Evolutionary conservation across 768 basidiomycete species (phyloP).

Genomic region (Tubosaeta sp.): DNA sequence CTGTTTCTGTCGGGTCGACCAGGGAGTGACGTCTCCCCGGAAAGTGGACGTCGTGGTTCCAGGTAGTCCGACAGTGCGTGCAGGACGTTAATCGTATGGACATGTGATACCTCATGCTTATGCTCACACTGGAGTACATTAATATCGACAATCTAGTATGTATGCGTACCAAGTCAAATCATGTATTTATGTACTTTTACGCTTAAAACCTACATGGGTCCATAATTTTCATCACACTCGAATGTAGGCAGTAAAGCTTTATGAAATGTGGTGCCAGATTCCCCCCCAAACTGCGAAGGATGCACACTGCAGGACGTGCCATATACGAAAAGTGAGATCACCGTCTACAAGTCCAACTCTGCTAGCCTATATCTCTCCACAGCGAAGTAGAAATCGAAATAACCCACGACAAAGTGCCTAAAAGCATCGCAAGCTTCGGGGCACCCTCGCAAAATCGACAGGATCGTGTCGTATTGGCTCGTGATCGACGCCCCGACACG

Average conservation of each 20-base stretch:
- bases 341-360: constrained; percentile 9
- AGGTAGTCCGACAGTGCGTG: constrained; percentile 19
- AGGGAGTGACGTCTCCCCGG: not conserved
- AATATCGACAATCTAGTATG: constrained; percentile 12
- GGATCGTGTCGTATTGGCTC: constrained; percentile 14
- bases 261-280: too few relatives aligned
- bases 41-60: constrained; percentile 18
- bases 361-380: constrained; percentile 17
- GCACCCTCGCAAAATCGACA: constrained; percentile 16
- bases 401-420: constrained; percentile 12
- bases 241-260: not conserved
- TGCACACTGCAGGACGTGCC: too few relatives aligned
- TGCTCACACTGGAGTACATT: constrained; percentile 10
- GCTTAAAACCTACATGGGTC: too few relatives aligned
- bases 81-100: constrained; percentile 14
- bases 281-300: too few relatives aligned
- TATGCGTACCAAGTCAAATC: not conserved
- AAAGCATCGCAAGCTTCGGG: constrained; percentile 5
- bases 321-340: not conserved
- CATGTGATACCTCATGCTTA: constrained; percentile 8
- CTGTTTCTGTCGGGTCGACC: constrained; percentile 6
- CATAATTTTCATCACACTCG: too few relatives aligned
- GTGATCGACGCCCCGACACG: constrained; percentile 12
- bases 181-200: constrained; percentile 1
- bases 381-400: constrained; percentile 19